Percentiles rank a stretch among this genome's conserved stretches.
Conservation (phyloP, 2,329 filamentous ascomycete species). For the Colletotrichum plurivorum region DNA sequence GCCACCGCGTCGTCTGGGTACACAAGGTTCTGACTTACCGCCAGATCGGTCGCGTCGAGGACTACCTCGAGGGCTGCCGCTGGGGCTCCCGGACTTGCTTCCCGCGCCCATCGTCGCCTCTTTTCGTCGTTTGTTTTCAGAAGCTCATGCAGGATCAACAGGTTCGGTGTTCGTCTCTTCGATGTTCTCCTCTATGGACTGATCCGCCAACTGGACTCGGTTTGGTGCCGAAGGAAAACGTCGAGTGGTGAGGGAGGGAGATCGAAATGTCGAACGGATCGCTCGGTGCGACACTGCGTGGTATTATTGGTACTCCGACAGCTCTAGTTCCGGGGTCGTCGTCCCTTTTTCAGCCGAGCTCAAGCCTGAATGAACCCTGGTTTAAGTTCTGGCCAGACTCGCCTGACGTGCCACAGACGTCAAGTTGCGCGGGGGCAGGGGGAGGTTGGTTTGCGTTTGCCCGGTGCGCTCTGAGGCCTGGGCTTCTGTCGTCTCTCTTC, state of each 20-base stretch:
- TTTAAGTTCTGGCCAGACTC: background rate
- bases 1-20: background rate
- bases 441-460: conserved; percentile 1
- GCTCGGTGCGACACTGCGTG: conserved; percentile 9
- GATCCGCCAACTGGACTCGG: background rate
- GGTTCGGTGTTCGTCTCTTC: background rate
- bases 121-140: background rate
- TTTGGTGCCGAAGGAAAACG: background rate
- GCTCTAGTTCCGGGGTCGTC: background rate
- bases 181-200: background rate
- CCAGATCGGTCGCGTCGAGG: conserved; percentile 2
- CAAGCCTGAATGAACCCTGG: background rate
- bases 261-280: background rate
- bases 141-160: background rate
- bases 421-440: conserved; percentile 20
- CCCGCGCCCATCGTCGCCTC: conserved; percentile 5
- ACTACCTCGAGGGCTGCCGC: conserved; percentile 3
- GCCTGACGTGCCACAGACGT: background rate
- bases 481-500: background rate
- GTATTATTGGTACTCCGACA: conserved; percentile 3
- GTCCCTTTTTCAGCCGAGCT: background rate
- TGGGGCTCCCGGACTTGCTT: background rate
- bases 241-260: background rate
- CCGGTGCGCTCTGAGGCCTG: conserved; percentile 9
- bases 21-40: conserved; percentile 18